Conservation (phyloP, 345 rosid genomes). For the Brassica incana region DNA sequence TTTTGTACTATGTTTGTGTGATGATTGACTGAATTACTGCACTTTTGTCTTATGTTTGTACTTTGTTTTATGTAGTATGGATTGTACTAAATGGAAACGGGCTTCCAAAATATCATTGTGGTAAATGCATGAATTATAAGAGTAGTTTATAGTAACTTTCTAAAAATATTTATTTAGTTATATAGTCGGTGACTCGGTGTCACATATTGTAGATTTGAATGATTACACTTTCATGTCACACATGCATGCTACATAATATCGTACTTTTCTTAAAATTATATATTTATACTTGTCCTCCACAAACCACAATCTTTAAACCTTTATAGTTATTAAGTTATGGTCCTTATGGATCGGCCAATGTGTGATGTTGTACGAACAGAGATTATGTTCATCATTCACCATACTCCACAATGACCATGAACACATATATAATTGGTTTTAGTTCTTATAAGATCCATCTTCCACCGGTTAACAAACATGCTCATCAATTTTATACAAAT, state of each 20-base stretch:
- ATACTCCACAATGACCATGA: not conserved
- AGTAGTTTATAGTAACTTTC: not conserved
- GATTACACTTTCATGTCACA: not conserved
- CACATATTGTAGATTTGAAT: not conserved
- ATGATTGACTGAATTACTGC: not conserved
- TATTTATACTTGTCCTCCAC: not conserved
- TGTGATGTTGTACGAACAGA: not conserved
- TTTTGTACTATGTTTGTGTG: not conserved
- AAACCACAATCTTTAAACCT: not conserved
- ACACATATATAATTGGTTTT: not conserved
- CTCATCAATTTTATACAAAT: conserved; percentile 20
- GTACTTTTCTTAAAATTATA: not conserved
- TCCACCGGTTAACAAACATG: conserved; percentile 4
- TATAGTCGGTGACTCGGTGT: not conserved
- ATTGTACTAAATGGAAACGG: not conserved
- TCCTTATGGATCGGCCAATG: not conserved
- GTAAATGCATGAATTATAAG: not conserved
- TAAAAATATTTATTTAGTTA: not conserved
- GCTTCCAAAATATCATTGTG: not conserved
- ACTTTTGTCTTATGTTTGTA: conserved; percentile 1
- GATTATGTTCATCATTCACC: not conserved
- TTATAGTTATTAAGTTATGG: not conserved
- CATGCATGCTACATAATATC: not conserved
- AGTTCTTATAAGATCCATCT: conserved; percentile 15
- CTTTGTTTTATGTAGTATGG: conserved; percentile 14